A percentile compares a stretch with the other conserved stretches of the same genome.
phyloP scores from a whole-genome alignment of 805 yeast species.

The Priceomyces carsonii region DNA sequence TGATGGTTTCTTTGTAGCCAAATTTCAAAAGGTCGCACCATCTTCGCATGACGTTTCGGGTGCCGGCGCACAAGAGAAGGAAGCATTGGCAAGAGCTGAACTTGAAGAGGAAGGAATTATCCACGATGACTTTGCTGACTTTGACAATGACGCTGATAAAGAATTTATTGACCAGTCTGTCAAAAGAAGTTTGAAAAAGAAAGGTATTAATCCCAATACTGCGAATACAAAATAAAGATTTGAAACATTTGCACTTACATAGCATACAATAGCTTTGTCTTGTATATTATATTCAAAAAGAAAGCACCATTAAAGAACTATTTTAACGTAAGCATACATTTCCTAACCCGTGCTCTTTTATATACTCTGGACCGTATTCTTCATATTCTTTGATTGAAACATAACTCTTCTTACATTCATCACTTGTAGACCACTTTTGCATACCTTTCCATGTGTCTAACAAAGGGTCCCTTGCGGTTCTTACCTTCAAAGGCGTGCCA shows the following conservation, averaged over 20 bases:
- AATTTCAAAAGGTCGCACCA: constrained; percentile 86
- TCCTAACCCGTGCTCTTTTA: constrained; percentile 83
- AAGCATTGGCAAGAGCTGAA: constrained; percentile 76
- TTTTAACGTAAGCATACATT: constrained; percentile 45
- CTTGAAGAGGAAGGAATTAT: constrained; percentile 80
- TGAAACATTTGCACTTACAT: constrained; percentile 2
- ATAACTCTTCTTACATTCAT: constrained; percentile 45
- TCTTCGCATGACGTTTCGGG: constrained; percentile 82
- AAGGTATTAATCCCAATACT: constrained; percentile 68
- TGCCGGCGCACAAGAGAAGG: constrained; percentile 89
- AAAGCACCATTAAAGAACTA: constrained; percentile 10
- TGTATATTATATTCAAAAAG: constrained; percentile 9
- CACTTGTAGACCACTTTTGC: constrained; percentile 69
- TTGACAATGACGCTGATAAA: constrained; percentile 75
- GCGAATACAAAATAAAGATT: constrained; percentile 9
- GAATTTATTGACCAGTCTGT: constrained; percentile 69
- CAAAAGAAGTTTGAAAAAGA: constrained; percentile 63
- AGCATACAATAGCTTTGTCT: constrained; percentile 6
- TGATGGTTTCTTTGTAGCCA: constrained; percentile 98
- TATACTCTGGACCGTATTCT: constrained; percentile 87
- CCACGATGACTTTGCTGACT: constrained; percentile 81
- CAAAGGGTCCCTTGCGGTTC: constrained; percentile 65
- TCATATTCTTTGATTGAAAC: constrained; percentile 74
- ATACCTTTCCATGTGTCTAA: constrained; percentile 94
- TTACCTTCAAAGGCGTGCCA: constrained; percentile 59